Conservation (phyloP, 768 basidiomycete genomes). For the Nidularia pulvinata region DNA sequence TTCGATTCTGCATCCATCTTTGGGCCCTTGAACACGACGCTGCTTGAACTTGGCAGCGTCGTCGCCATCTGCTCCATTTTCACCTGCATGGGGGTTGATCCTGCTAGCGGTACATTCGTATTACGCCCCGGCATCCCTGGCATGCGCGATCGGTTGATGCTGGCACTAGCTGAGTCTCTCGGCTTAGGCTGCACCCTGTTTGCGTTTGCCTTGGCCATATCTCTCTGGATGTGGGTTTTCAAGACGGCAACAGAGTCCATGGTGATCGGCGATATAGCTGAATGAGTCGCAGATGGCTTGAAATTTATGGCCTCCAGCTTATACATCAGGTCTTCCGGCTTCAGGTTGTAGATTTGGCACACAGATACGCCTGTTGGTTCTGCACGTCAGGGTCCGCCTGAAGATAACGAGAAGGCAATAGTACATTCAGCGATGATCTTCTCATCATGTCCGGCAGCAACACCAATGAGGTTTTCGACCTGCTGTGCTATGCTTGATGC, state of each 20-base stretch:
- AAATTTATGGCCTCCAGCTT: conserved; percentile 69
- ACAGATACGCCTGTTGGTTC: conserved; percentile 51
- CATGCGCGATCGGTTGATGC: conserved; percentile 32
- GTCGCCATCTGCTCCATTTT: conserved; percentile 33
- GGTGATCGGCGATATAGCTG: conserved; percentile 35
- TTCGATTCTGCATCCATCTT: conserved; percentile 28
- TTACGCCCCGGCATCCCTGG: conserved; percentile 21
- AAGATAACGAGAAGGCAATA: not conserved
- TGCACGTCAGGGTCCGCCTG: not conserved
- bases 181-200: conserved; percentile 27
- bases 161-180: conserved; percentile 18
- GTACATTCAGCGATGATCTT: conserved; percentile 54
- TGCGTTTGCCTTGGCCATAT: conserved; percentile 29
- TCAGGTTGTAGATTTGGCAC: conserved; percentile 61
- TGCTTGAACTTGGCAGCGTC: conserved; percentile 20
- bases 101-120: conserved; percentile 3
- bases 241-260: conserved; percentile 50
- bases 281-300: conserved; percentile 26
- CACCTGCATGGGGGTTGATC: conserved; percentile 15
- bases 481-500: conserved; percentile 19
- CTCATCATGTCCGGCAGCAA: conserved; percentile 30
- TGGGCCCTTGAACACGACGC: conserved; percentile 37
- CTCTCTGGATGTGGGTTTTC: conserved; percentile 48
- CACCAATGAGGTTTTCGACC: conserved; percentile 15
- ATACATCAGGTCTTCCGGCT: conserved; percentile 53